A percentile compares a stretch with the other conserved stretches of the same genome.
Conservation (phyloP, 129 eudicot species). For the Flaveria robusta region DNA sequence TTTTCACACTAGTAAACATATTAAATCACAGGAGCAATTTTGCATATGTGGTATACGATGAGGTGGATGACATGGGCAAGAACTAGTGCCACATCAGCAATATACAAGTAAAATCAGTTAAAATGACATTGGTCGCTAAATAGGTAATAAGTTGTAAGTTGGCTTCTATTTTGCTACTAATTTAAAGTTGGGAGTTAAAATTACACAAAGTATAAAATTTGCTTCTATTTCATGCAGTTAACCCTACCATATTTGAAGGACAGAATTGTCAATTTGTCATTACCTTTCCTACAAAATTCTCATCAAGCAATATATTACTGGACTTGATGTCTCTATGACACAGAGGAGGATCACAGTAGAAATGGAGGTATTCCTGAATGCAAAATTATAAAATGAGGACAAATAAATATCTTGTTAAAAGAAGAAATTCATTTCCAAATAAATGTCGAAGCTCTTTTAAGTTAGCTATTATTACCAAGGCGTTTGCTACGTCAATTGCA, state of each 20-base stretch:
- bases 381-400: conserved; percentile 25
- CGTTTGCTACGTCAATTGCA: conserved; percentile 98
- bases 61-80: not conserved
- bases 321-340: conserved; percentile 98
- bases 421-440: conserved; percentile 7
- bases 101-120: not conserved
- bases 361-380: conserved; percentile 94
- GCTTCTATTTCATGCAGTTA: not conserved
- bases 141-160: not conserved
- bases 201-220: not conserved
- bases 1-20: not conserved
- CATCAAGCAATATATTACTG: conserved; percentile 90
- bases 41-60: not conserved
- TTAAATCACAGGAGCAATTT: not conserved
- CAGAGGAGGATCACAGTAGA: conserved; percentile 93
- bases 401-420: not conserved
- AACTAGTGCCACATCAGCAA: not conserved
- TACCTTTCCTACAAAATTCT: conserved; percentile 84
- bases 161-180: not conserved
- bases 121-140: not conserved
- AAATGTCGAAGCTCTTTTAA: not conserved
- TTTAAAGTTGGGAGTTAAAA: not conserved
- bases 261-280: conserved; percentile 9
- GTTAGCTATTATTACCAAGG: conserved; percentile 59
- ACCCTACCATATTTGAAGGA: conserved; percentile 14